Base-by-base conservation (phyloP, 352 stramenopile species). In the Phytophthora capsici region DNA sequence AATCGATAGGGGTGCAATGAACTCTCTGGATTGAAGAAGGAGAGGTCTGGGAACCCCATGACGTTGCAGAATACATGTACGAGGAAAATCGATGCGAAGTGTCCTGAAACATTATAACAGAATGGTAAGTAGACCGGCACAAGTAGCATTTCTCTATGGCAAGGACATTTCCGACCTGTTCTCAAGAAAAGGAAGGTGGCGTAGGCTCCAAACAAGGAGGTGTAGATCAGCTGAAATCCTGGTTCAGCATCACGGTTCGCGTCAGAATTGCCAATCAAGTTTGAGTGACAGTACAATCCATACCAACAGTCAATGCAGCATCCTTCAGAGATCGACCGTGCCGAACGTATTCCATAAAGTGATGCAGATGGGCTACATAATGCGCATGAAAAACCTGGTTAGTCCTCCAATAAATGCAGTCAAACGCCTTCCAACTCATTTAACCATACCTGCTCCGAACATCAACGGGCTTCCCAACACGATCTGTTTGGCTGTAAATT, bases 61-160 rank as follows among this genome's bases (percentile, higher is more conserved):
- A 95, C 78, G 67, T 99, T 99, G 86, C 96, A 99, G 62, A 98
- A 98, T 16, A 95, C 76, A 73, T 99, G 96, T 37, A 93, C 85
- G 6, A 96, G 54, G 49, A 96, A 91, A 47, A 98, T 94, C 19
- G 89, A 91, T 9, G 82, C 63, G 52, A 99, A 90, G 57, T 95
- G 86, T 28, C 88, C 88, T 96, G 46, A 17, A 36, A 56, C 6
- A 26, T 57, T 26, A 16, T 13, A 9, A 14, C 28, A 34, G 3
- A 34, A 9, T 4, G 28, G 10, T 60, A 14, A 63, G 32, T 43
- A 47, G 7, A 57, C 19, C 19, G 4, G 4, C 16, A 44, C 34
- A 54, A 56, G 6, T 19, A 25, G 41, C 2, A 32, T 43, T 36
- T 38, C 1, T 51, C 22, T 12, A 13, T 25, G 5, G 25, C 25